Base-by-base conservation (phyloP, 2,329 filamentous ascomycete genomes). In the Cladorrhinum sp. region DNA sequence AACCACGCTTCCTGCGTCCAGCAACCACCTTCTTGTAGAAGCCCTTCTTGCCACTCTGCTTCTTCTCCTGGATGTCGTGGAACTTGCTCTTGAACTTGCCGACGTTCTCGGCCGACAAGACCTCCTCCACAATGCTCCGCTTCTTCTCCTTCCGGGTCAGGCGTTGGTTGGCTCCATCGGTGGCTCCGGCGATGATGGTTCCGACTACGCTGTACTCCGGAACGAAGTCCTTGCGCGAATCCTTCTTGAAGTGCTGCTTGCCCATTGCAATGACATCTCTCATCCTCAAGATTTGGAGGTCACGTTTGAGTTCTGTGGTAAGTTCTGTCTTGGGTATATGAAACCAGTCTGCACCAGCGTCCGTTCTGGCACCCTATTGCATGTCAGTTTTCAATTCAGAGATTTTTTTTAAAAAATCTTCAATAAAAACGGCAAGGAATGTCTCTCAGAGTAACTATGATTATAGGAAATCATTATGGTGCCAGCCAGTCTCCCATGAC, bases 241-340 rank as follows among this genome's bases (percentile, higher is more conserved):
- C 88, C 75, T 97, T 98, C 74, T 94, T 96, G 80, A 96, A 96
- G 70, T 94, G 90, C 55, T 90, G 83, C 73, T 98, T 94, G 0
- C 69, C 69, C 60, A 92, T 88, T 67, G 98, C 94, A 21, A 98
- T 81, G 20, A 96, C 88, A 59, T 87, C 88, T 73, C 95, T 87
- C 89, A 97, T 94, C 66, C 91, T 88, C 62, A 99, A 80, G 10
- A 98, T 80, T 75, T 97, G 92, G 55, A 97, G 80, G 72, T 99
- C 94, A 67, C 92, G 85, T 76, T 93, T 96, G 64, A 97, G 80
- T 71, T 96, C 87, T 8, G 92, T 86, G 0, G 92, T 96, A 55
- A 96, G 76, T 55, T 91, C 82, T 24, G 94, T 97, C 69, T 87
- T 87, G 5, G 93, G 93, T 58, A 99, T 81, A 69, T 96, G 84